These are phyloP conservation scores for Mycena pura DNA, from an alignment of 768 basidiomycete species.

Conservation along the genomic window DNA sequence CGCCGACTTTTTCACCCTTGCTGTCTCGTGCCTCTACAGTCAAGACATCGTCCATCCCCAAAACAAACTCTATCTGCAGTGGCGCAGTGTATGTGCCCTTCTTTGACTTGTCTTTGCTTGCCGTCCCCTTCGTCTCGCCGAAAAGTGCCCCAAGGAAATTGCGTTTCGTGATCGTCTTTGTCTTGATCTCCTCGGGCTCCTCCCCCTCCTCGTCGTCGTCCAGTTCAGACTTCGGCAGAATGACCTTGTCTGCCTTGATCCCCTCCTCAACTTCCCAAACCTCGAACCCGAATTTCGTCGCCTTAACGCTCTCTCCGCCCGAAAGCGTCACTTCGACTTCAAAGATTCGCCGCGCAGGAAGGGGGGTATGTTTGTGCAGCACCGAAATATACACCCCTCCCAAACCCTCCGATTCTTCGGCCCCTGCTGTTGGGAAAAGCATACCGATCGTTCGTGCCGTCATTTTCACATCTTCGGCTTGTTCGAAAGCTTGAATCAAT, in stretches of 20 bases:
- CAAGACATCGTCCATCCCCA: slow-evolving; percentile 46
- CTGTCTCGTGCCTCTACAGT: slow-evolving; percentile 45
- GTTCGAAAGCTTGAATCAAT: slow-evolving; percentile 57
- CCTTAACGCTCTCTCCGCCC: slow-evolving; percentile 35
- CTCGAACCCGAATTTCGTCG: slow-evolving; percentile 66
- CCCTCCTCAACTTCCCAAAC: slow-evolving; percentile 81
- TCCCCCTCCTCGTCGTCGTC: slow-evolving; percentile 59
- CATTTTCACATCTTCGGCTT: slow-evolving; percentile 55
- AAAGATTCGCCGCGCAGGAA: slow-evolving; percentile 70
- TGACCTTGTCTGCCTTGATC: slow-evolving; percentile 66
- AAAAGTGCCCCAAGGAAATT: slow-evolving; percentile 52
- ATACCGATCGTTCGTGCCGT: slow-evolving; percentile 70
- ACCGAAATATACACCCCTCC: slow-evolving; percentile 73
- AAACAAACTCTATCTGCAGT: slow-evolving; percentile 53
- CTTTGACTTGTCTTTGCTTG: slow-evolving; percentile 46
- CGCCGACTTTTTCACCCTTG: slow-evolving; percentile 23
- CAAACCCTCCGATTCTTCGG: slow-evolving; percentile 47
- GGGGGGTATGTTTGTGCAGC: slow-evolving; percentile 72
- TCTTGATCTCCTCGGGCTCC: slow-evolving; percentile 68
- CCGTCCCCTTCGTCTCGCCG: slow-evolving; percentile 48
- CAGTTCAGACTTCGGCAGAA: slow-evolving; percentile 49
- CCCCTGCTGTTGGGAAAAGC: slow-evolving; percentile 60
- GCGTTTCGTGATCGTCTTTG: slow-evolving; percentile 64
- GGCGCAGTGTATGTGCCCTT: slow-evolving; percentile 57
- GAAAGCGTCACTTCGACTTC: slow-evolving; percentile 62